These are phyloP conservation scores for Agaricus bisporus DNA, from an alignment of 768 basidiomycete species.

Conservation along the genomic window DNA sequence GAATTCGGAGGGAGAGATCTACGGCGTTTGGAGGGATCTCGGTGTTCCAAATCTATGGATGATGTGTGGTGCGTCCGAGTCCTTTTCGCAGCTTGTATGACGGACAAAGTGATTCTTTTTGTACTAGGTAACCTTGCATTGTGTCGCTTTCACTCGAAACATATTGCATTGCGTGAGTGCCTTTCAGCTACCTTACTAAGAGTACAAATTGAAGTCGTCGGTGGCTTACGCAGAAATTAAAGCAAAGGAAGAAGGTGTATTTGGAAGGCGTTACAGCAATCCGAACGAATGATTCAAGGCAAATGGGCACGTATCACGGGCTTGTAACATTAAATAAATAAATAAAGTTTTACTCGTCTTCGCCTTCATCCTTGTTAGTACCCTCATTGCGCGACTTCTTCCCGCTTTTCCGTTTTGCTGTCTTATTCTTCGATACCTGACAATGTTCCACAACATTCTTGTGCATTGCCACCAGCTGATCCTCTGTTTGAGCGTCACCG, in stretches of 20 bases:
- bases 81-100: background rate
- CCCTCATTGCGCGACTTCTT: conserved; percentile 17
- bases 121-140: conserved; percentile 47
- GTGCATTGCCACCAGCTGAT: conserved; percentile 11
- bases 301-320: background rate
- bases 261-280: conserved; percentile 4
- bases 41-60: conserved; percentile 56
- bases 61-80: conserved; percentile 34
- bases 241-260: conserved; percentile 42
- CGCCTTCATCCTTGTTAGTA: conserved; percentile 17
- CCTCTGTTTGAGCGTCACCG: conserved; percentile 1
- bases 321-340: background rate
- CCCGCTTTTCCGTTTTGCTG: background rate
- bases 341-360: conserved; percentile 5
- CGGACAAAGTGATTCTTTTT: background rate
- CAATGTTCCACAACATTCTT: conserved; percentile 15
- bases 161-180: conserved; percentile 59
- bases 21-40: conserved; percentile 41
- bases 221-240: conserved; percentile 50
- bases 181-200: background rate
- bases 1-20: conserved; percentile 58
- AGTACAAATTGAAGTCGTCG: background rate
- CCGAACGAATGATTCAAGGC: background rate
- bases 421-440: conserved; percentile 7
- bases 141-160: conserved; percentile 63